phyloP scores from a whole-genome alignment of 2,329 filamentous ascomycete species.

The Aspergillus brunneoviolaceus region DNA sequence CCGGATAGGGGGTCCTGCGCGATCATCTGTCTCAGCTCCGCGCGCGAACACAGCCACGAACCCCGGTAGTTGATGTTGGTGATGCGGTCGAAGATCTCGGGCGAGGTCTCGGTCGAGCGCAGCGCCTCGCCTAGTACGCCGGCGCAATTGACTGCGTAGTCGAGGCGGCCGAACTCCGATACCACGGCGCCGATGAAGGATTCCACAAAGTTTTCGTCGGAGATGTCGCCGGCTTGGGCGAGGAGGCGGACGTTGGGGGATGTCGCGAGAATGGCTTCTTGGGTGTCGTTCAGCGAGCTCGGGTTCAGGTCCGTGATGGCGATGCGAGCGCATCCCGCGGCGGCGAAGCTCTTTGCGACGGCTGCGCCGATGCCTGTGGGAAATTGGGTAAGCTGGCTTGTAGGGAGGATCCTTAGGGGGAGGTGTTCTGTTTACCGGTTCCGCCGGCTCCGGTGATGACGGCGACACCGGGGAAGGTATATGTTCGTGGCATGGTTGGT shows the following conservation, averaged over 20 bases:
- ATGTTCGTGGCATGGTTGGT: slow-evolving; percentile 8
- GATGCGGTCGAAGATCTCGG: slow-evolving; percentile 53
- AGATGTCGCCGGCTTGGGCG: slow-evolving; percentile 47
- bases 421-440: slow-evolving; percentile 36
- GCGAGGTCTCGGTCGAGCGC: slow-evolving; percentile 45
- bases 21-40: slow-evolving; percentile 49
- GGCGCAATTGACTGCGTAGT: slow-evolving; percentile 59
- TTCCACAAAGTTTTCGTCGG: slow-evolving; percentile 48
- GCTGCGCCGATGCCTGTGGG: slow-evolving; percentile 56
- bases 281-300: slow-evolving; percentile 37
- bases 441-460: slow-evolving; percentile 52
- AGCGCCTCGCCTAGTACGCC: slow-evolving; percentile 43
- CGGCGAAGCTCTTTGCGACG: slow-evolving; percentile 52
- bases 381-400: no score
- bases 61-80: slow-evolving; percentile 58
- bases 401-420: neutral
- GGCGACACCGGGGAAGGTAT: slow-evolving; percentile 46
- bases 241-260: slow-evolving; percentile 39
- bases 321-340: slow-evolving; percentile 51
- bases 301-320: slow-evolving; percentile 56
- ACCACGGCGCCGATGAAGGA: slow-evolving; percentile 32
- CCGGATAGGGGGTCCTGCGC: slow-evolving; percentile 44
- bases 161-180: slow-evolving; percentile 48
- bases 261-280: slow-evolving; percentile 27
- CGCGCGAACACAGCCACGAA: slow-evolving; percentile 50